phyloP scores from a whole-genome alignment of 257 asterid species.

The Paulownia fortunei region DNA sequence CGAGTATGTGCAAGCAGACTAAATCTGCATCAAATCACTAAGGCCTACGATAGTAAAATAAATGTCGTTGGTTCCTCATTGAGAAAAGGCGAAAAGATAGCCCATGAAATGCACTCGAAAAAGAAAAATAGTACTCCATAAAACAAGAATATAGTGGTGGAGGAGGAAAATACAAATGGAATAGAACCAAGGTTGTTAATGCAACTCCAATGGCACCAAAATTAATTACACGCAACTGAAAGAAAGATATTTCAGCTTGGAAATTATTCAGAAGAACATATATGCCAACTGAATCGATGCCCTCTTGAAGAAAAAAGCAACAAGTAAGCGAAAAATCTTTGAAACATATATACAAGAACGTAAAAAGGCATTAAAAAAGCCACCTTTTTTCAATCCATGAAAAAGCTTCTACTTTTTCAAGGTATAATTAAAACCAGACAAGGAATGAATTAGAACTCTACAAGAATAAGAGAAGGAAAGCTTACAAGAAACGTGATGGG shows the following conservation, averaged over 20 bases:
- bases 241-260: not conserved
- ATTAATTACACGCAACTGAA: slow-evolving; percentile 23
- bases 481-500: slow-evolving; percentile 60
- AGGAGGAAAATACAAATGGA: slow-evolving; percentile 15
- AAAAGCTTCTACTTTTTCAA: slow-evolving; percentile 26
- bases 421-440: slow-evolving; percentile 15
- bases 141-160: slow-evolving; percentile 9
- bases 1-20: slow-evolving; percentile 24
- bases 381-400: slow-evolving; percentile 29
- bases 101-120: not conserved
- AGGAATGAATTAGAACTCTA: slow-evolving; percentile 25
- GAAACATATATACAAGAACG: slow-evolving; percentile 22
- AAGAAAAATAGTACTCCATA: slow-evolving; percentile 10
- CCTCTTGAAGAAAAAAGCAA: slow-evolving; percentile 31
- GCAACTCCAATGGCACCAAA: slow-evolving; percentile 29
- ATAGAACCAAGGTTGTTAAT: not conserved
- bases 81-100: not conserved
- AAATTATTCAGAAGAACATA: slow-evolving; percentile 11
- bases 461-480: slow-evolving; percentile 43
- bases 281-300: not conserved
- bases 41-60: slow-evolving; percentile 19
- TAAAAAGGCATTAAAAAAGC: slow-evolving; percentile 11
- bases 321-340: slow-evolving; percentile 24
- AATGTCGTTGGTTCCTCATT: not conserved
- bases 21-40: slow-evolving; percentile 8